Evolutionary conservation across 768 basidiomycete genomes (phyloP), one percentile per base, ranked within the genome.

Genomic region (Boletales sp.): DNA sequence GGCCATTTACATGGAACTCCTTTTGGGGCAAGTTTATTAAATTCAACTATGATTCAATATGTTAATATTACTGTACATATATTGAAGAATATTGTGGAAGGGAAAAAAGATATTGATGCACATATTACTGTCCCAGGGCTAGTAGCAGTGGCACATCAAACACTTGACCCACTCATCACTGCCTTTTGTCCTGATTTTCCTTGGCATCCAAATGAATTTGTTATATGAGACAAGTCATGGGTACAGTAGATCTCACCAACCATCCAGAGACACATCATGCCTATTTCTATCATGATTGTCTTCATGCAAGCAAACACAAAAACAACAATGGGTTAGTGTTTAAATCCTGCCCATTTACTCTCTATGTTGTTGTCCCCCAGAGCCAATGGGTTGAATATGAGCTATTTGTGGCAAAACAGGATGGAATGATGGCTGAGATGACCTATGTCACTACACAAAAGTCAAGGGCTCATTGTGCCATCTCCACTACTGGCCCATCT

Each of bases 41-140:
- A 31, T 11, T 31, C 11, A 11, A 31, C 6, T 31, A 7, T 31
- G 31, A n/a, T n/a, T n/a, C 31, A 31, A 7, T 7, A 6, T 31
- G 31, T 31, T 31, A 31, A 31, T 6, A 6, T 31, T 31, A 11
- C 31, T 31, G 6, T 11, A 31, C 31, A 31, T 15, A n/a, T n/a
- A n/a, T n/a, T n/a, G n/a, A n/a, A 54, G 53, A 47, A 45, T 46
- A 54, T 54, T 5, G 35, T 38, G 12, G 48, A 54, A 24, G 52
- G 52, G 7, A 46, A 37, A 14, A 54, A 46, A 14, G 52, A 36
- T 12, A 41, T 54, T 34, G 44, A 54, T 37, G 44, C 52, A n/a
- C 15, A 27, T 40, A 2, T 34, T 44, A 21, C 31, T 31, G 31
- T 11, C 31, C 31, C 31, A 6, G 39, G n/a, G 7, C 44, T 54